Evolutionary conservation across 805 yeast genomes (phyloP), one percentile per base, ranked within the genome.

Genomic region (Nakazawaea holstii): DNA sequence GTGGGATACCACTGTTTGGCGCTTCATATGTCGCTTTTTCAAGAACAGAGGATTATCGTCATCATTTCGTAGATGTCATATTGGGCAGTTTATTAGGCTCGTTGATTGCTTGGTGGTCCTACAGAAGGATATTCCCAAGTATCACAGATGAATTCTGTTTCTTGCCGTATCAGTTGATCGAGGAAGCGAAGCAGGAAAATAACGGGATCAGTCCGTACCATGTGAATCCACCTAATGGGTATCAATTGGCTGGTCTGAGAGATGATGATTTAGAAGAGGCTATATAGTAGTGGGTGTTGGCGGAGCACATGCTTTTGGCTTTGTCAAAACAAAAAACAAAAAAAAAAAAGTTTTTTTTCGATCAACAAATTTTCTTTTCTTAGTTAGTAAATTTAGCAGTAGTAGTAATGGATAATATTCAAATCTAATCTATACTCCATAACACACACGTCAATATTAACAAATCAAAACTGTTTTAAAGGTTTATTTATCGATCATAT

Each of bases 11-110:
- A 2, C 59, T 76, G 1, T 55, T 88, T 5, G 74, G 85, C 6
- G 97, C 98, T 0, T 59, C 76, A 1, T 72, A 83, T 53, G 82
- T 92, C 55, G 98, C 97, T 0, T 64, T 87, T 39, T 80, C 94
- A 35, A 76, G 99, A 57, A 87, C 96, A 0, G 84, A 86, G 57
- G 99, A 92, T 65, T 91, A 91, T 66, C 76, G 97, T 61, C 99
- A 92, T 60, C 98, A 92, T 65, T 89, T 87, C 59, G 70, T 87
- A 14, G 99, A 92, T 64, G 84, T 94, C 1, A 55, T 85, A 1
- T 58, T 84, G 13, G 99, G 99, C 3, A 70, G 85, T 28, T 14
- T 70, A 1, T 59, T 92, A 2, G 99, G 99, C 1, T 52, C 67
- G 4, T 49, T 68, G 2, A 65, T 84, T 31, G 92, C 91, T 0